phyloP scores from a whole-genome alignment of 108 stramenopile species.

The Fistulifera solaris region DNA sequence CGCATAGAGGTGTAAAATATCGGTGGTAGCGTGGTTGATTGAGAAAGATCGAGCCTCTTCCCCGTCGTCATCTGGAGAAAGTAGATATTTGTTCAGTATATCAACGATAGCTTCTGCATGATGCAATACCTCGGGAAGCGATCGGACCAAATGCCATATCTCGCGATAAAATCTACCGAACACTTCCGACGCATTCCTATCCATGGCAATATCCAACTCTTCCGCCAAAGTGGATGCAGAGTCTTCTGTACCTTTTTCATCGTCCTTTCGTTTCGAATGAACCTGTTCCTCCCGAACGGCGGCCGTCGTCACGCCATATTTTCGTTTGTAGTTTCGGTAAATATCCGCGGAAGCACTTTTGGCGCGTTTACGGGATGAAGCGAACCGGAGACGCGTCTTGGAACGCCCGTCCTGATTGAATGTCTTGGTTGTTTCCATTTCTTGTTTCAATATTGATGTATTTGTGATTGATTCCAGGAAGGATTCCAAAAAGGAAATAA shows the following conservation, averaged over 20 bases:
- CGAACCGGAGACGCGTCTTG: slow-evolving; percentile 67
- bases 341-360: slow-evolving; percentile 76
- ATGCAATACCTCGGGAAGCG: slow-evolving; percentile 73
- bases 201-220: slow-evolving; percentile 67
- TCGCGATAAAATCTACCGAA: slow-evolving; percentile 54
- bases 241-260: slow-evolving; percentile 10
- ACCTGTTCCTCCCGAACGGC: slow-evolving; percentile 63
- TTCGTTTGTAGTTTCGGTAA: slow-evolving; percentile 62
- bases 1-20: slow-evolving; percentile 70
- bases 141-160: slow-evolving; percentile 58
- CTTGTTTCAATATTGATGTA: no score
- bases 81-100: slow-evolving; percentile 44
- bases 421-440: slow-evolving; percentile 27
- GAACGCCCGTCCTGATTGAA: slow-evolving; percentile 51
- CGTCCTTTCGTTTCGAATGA: slow-evolving; percentile 20
- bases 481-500: no score
- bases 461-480: no score
- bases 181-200: slow-evolving; percentile 73
- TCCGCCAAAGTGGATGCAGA: slow-evolving; percentile 45
- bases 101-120: slow-evolving; percentile 57
- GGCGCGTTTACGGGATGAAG: slow-evolving; percentile 53
- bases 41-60: slow-evolving; percentile 24
- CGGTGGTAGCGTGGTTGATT: slow-evolving; percentile 76
- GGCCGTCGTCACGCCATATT: slow-evolving; percentile 47
- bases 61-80: slow-evolving; percentile 33